Conservation (phyloP, 1,139 yeast species). For the Debaryomyces robertsiae region DNA sequence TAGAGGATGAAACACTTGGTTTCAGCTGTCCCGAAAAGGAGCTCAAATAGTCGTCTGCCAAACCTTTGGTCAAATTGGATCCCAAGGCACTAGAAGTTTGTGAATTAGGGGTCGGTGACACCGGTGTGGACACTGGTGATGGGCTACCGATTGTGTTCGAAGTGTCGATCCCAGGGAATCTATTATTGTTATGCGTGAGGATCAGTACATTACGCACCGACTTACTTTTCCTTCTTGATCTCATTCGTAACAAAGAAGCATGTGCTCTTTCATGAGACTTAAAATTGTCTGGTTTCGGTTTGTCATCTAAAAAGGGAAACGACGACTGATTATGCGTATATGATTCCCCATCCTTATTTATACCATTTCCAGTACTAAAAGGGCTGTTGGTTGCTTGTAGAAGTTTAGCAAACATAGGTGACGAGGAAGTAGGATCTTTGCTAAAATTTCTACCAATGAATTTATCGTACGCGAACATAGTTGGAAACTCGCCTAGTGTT, state of each 20-base stretch:
- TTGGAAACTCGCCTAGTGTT: conserved; percentile 49
- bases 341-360: conserved; percentile 1
- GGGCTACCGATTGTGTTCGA: conserved; percentile 11
- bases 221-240: conserved; percentile 58
- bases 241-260: conserved; percentile 66
- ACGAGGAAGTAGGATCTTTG: conserved; percentile 3
- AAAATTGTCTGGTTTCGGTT: conserved; percentile 32
- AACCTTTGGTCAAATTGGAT: conserved; percentile 17
- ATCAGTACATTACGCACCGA: conserved; percentile 39
- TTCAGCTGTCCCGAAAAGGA: conserved; percentile 1
- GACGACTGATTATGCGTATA: conserved; percentile 8
- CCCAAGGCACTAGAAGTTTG: conserved; percentile 14
- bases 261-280: conserved; percentile 65
- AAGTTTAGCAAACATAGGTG: conserved; percentile 6
- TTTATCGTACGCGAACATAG: conserved; percentile 35
- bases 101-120: conserved; percentile 16
- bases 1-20: neutral
- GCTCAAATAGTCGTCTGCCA: conserved; percentile 8
- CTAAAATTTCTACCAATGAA: conserved; percentile 32
- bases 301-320: conserved; percentile 30
- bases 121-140: conserved; percentile 24
- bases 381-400: conserved; percentile 8
- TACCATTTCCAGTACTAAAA: neutral
- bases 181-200: conserved; percentile 26
- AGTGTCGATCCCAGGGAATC: conserved; percentile 27